Conservation (phyloP, 1,139 yeast species). For the Magnusiomyces suaveolens region DNA sequence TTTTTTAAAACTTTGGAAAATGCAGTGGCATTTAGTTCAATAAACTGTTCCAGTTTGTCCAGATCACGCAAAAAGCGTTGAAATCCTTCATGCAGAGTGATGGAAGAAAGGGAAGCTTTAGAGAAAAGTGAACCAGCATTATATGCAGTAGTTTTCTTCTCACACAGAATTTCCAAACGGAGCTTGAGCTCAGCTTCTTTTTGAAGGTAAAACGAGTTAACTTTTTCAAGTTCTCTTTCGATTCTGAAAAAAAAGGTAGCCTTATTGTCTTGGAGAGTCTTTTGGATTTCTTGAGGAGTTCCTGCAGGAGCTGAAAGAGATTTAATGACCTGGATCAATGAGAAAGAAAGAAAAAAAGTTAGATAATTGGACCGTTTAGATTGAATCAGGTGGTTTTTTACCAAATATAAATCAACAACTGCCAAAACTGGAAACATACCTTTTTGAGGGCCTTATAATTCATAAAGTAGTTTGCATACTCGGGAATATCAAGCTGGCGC, state of each 20-base stretch:
- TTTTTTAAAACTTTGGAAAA: slow-evolving; percentile 89
- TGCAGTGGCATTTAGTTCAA: slow-evolving; percentile 89
- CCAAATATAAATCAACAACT: not conserved
- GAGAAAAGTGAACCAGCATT: slow-evolving; percentile 35
- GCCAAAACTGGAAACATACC: slow-evolving; percentile 18
- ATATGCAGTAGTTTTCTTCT: slow-evolving; percentile 57
- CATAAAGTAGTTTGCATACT: slow-evolving; percentile 85
- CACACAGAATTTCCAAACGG: slow-evolving; percentile 63
- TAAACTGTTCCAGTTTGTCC: slow-evolving; percentile 80
- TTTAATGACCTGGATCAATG: slow-evolving; percentile 31
- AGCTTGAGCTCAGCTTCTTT: slow-evolving; percentile 77
- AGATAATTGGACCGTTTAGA: not conserved
- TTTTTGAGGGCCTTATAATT: slow-evolving; percentile 88
- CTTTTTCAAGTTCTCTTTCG: slow-evolving; percentile 91
- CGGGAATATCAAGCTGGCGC: slow-evolving; percentile 88
- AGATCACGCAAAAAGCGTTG: slow-evolving; percentile 83
- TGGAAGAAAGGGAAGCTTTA: slow-evolving; percentile 47
- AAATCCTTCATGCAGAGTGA: slow-evolving; percentile 73
- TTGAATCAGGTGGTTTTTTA: not conserved
- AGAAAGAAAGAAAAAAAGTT: slow-evolving; percentile 3
- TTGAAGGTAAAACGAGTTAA: slow-evolving; percentile 77
- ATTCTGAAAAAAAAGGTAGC: slow-evolving; percentile 87
- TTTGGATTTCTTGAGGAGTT: slow-evolving; percentile 35
- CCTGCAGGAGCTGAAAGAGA: slow-evolving; percentile 29
- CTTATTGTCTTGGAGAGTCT: slow-evolving; percentile 74